These are phyloP conservation scores for Setomelanomma holmii DNA, from an alignment of 2,329 filamentous ascomycete genomes.

Conservation along the genomic window DNA sequence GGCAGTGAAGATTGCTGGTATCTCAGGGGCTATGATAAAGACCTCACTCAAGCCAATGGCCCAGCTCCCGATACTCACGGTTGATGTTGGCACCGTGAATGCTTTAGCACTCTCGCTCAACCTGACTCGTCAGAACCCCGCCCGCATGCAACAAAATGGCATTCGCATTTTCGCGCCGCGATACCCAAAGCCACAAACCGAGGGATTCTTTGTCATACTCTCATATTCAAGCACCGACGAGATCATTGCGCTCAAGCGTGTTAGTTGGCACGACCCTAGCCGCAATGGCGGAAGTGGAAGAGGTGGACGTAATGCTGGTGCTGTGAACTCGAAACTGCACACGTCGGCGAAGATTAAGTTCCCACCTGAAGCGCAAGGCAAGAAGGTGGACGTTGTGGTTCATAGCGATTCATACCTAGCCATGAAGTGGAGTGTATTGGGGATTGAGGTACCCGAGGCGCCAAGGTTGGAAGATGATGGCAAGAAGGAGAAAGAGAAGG, in stretches of 20 bases:
- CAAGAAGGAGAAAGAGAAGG: constrained; percentile 36
- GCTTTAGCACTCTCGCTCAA: constrained; percentile 68
- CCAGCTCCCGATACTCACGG: constrained; percentile 71
- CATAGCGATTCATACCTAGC: constrained; percentile 89
- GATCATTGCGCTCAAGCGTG: constrained; percentile 83
- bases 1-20: constrained; percentile 56
- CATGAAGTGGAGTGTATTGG: constrained; percentile 67
- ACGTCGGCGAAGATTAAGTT: constrained; percentile 68
- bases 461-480: constrained; percentile 37
- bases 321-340: constrained; percentile 51
- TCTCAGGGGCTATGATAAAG: constrained; percentile 55
- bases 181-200: constrained; percentile 93
- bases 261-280: constrained; percentile 69
- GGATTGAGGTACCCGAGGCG: constrained; percentile 58
- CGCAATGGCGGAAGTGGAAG: constrained; percentile 8
- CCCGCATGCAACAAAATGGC: constrained; percentile 52
- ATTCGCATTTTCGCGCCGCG: constrained; percentile 83
- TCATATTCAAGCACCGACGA: constrained; percentile 73
- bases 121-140: constrained; percentile 71
- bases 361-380: constrained; percentile 60
- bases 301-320: constrained; percentile 18
- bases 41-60: constrained; percentile 67
- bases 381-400: constrained; percentile 75
- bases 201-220: constrained; percentile 89
- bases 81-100: constrained; percentile 68